Percentiles rank a stretch among this genome's conserved stretches.
phyloP scores from a whole-genome alignment of 1,139 yeast species.

The Suhomyces anneliseae region DNA sequence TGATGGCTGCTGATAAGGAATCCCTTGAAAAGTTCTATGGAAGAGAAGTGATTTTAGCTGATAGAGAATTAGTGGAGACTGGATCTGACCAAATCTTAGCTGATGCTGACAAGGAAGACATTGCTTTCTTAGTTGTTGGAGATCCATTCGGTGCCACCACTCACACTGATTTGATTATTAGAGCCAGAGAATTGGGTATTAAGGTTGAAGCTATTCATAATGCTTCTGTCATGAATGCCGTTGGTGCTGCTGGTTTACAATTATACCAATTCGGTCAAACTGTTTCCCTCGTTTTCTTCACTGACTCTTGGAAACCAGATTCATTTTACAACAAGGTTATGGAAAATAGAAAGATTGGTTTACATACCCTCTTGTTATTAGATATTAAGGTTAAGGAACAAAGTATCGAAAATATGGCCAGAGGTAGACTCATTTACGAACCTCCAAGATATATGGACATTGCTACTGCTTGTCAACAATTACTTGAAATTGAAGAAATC shows the following conservation, averaged over 20 bases:
- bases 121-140: constrained; percentile 94
- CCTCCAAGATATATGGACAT: constrained; percentile 97
- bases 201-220: constrained; percentile 84
- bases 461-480: constrained; percentile 82
- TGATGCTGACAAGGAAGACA: constrained; percentile 74
- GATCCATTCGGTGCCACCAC: constrained; percentile 99
- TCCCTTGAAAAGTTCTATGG: constrained; percentile 80
- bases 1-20: constrained; percentile 84
- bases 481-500: constrained; percentile 79
- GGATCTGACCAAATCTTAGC: constrained; percentile 81
- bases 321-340: constrained; percentile 84
- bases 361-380: constrained; percentile 82
- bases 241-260: constrained; percentile 96
- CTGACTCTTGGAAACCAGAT: constrained; percentile 95
- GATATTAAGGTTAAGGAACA: constrained; percentile 98
- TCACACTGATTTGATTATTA: constrained; percentile 86
- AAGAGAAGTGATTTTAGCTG: constrained; percentile 81
- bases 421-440: constrained; percentile 89
- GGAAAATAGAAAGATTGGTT: constrained; percentile 87
- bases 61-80: constrained; percentile 88
- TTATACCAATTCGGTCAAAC: constrained; percentile 96
- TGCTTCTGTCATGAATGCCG: constrained; percentile 98
- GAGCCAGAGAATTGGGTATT: constrained; percentile 84
- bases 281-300: constrained; percentile 91
- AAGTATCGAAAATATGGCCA: constrained; percentile 88